These are phyloP conservation scores for Smittium mucronatum DNA, from an alignment of 371 early-diverging fungal species.

Conservation along the genomic window DNA sequence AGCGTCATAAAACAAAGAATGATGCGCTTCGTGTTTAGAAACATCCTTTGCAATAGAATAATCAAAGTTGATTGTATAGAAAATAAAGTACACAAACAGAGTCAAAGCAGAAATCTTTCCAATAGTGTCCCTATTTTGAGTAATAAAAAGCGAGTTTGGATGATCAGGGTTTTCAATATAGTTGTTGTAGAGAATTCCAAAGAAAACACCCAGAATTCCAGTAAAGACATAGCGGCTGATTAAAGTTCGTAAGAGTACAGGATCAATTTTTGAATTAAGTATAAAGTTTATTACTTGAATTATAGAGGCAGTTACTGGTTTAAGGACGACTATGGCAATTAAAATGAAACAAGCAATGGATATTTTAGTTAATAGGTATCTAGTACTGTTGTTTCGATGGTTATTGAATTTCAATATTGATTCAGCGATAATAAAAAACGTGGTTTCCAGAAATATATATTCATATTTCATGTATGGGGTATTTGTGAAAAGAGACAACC, in stretches of 20 bases:
- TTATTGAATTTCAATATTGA: not conserved
- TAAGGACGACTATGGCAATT: conserved; percentile 29
- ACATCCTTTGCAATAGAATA: not conserved
- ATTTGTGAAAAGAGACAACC: conserved; percentile 49
- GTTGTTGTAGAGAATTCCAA: not conserved
- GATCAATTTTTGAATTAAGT: conserved; percentile 19
- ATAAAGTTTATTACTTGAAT: conserved; percentile 31
- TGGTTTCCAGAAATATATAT: conserved; percentile 56
- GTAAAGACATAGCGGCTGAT: not conserved
- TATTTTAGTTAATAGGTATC: conserved; percentile 39
- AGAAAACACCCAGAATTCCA: not conserved
- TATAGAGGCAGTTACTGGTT: conserved; percentile 30
- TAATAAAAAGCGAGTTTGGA: not conserved
- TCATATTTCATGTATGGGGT: conserved; percentile 57
- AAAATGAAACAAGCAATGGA: conserved; percentile 30
- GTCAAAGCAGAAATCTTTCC: not conserved
- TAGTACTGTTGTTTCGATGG: conserved; percentile 31
- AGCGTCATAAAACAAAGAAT: conserved; percentile 28
- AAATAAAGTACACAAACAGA: not conserved
- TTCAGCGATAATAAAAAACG: conserved; percentile 44
- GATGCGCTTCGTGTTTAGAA: not conserved
- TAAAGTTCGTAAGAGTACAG: not conserved
- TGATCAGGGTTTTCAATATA: not conserved
- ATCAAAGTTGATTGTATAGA: not conserved
- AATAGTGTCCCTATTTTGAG: not conserved